phyloP scores from a whole-genome alignment of 495 filamentous ascomycete genomes.

The Pseudevernia furfuracea region DNA sequence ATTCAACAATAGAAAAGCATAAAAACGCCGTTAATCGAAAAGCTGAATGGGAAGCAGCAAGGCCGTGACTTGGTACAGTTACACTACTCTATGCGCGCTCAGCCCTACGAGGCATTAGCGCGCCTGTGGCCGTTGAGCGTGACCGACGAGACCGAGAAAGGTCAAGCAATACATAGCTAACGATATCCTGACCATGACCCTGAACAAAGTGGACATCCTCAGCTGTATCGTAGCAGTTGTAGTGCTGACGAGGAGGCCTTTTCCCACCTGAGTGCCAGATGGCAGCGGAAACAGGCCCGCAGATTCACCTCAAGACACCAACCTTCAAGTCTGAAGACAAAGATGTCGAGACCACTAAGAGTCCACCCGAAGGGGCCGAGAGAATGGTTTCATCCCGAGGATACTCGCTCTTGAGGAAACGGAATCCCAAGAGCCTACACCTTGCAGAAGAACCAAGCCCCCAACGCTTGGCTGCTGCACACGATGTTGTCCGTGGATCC shows the following conservation, averaged over 20 bases:
- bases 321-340: not conserved
- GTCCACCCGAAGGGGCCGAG: not conserved
- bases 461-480: not conserved
- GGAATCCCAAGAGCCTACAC: not conserved
- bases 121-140: not conserved
- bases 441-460: not conserved
- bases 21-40: no score
- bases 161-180: not conserved
- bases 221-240: not conserved
- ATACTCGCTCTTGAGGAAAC: slow-evolving; percentile 3
- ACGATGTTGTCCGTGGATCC: slow-evolving; percentile 31
- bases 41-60: no score
- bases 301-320: slow-evolving; percentile 7
- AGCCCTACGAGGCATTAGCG: slow-evolving; percentile 1
- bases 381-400: not conserved
- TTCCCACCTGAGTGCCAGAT: not conserved
- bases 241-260: no score
- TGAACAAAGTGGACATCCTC: not conserved
- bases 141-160: not conserved
- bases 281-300: not conserved
- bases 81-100: not conserved
- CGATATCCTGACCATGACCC: not conserved
- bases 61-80: no score
- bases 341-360: slow-evolving; percentile 1
- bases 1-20: no score